phyloP scores from a whole-genome alignment of 176 grass and related monocot genomes.

The Zea mays region DNA sequence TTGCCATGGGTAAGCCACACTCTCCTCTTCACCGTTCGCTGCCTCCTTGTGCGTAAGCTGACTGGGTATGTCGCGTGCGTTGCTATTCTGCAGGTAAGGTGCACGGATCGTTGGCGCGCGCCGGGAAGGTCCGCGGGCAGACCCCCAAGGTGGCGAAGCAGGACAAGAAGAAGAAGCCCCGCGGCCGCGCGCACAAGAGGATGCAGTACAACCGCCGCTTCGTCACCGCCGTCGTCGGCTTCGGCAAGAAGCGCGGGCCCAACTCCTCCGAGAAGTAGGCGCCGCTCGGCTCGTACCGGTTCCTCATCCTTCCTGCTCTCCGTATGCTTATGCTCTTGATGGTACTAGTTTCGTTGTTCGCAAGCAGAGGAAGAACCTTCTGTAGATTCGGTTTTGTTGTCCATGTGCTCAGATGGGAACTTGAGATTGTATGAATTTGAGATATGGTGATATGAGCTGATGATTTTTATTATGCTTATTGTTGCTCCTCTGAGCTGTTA shows the following conservation, averaged over 20 bases:
- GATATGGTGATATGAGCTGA: constrained; percentile 30
- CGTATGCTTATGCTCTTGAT: constrained; percentile 13
- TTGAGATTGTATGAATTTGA: constrained; percentile 23
- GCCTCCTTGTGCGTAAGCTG: not conserved
- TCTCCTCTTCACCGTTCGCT: not conserved
- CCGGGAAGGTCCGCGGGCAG: constrained; percentile 79
- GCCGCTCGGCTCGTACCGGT: not conserved
- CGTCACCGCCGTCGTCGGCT: constrained; percentile 83
- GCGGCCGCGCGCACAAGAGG: constrained; percentile 78
- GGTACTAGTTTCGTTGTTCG: constrained; percentile 21
- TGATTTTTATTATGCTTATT: not conserved
- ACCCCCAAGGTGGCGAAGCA: constrained; percentile 91
- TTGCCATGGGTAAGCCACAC: constrained; percentile 38
- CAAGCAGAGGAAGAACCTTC: constrained; percentile 22
- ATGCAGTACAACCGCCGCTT: constrained; percentile 97
- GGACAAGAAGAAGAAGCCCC: constrained; percentile 92
- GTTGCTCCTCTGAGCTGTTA: not conserved
- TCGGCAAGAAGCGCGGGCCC: constrained; percentile 88
- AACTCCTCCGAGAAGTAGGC: constrained; percentile 87
- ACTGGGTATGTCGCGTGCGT: not conserved
- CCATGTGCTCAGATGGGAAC: constrained; percentile 30
- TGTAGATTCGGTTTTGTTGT: constrained; percentile 20
- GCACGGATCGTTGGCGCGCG: constrained; percentile 78
- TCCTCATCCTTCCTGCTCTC: not conserved
- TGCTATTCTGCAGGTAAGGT: constrained; percentile 60